Conservation (phyloP, 2,329 filamentous ascomycete genomes). For the Aspergillus sp. region DNA sequence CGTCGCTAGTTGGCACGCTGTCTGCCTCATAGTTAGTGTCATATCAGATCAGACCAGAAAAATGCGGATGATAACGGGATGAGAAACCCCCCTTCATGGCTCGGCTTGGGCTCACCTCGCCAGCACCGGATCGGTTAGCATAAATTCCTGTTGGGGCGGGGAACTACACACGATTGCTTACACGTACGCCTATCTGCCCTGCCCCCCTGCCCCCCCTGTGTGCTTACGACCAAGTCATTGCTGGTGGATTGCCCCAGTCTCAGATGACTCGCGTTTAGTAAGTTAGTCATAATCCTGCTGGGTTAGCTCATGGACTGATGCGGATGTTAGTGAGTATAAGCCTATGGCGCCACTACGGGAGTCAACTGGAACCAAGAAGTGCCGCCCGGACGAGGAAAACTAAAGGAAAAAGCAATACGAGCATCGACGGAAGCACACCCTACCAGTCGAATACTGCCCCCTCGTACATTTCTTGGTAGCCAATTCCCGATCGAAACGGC, state of each 20-base stretch:
- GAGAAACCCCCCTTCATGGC: neutral
- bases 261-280: neutral
- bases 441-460: neutral
- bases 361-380: neutral
- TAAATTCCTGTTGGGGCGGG: neutral
- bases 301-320: neutral
- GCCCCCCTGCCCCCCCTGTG: neutral
- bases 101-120: neutral
- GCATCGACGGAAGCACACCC: neutral
- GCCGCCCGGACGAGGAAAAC: neutral
- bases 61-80: neutral
- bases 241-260: neutral
- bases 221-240: slow-evolving; percentile 1
- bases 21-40: neutral
- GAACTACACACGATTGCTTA: neutral
- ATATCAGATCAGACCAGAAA: neutral
- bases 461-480: neutral
- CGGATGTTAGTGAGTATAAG: neutral
- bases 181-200: neutral
- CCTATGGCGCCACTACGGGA: neutral
- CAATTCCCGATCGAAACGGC: neutral
- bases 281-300: neutral
- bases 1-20: neutral
- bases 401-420: neutral
- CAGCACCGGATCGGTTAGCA: neutral